These are phyloP conservation scores for Scheffersomyces illinoinensis DNA, from an alignment of 1,139 yeast genomes.

Conservation along the genomic window DNA sequence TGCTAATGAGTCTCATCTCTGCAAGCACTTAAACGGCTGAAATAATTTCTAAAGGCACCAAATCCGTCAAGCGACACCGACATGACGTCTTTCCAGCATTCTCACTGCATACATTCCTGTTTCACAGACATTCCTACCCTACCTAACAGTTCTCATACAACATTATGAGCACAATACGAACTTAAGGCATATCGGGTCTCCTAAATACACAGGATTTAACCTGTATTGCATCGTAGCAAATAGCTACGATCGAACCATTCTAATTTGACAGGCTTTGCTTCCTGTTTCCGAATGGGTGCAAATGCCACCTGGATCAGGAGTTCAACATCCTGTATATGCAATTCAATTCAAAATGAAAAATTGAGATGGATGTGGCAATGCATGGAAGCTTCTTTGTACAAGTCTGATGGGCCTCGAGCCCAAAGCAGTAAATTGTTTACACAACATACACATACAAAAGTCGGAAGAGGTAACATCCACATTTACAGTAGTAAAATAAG, in stretches of 20 bases:
- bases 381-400: background rate
- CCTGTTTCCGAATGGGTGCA: background rate
- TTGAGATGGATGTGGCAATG: background rate
- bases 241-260: background rate
- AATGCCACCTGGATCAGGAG: background rate
- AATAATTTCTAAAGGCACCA: background rate
- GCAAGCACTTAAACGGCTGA: background rate
- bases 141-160: background rate
- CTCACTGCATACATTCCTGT: background rate
- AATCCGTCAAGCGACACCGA: background rate
- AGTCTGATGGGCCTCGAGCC: background rate
- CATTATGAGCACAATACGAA: background rate
- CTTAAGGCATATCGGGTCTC: background rate
- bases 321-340: background rate
- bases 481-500: background rate
- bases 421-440: background rate
- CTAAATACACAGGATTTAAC: background rate
- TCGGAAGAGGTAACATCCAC: background rate
- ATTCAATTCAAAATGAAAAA: background rate
- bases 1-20: background rate
- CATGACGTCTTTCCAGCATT: background rate
- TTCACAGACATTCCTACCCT: background rate
- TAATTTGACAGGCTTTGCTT: background rate
- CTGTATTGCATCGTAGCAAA: too few relatives aligned
- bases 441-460: background rate